A percentile compares a stretch with the other conserved stretches of the same genome.
Evolutionary conservation across 768 basidiomycete species (phyloP).

Genomic region (Plicaturopsis crispa): DNA sequence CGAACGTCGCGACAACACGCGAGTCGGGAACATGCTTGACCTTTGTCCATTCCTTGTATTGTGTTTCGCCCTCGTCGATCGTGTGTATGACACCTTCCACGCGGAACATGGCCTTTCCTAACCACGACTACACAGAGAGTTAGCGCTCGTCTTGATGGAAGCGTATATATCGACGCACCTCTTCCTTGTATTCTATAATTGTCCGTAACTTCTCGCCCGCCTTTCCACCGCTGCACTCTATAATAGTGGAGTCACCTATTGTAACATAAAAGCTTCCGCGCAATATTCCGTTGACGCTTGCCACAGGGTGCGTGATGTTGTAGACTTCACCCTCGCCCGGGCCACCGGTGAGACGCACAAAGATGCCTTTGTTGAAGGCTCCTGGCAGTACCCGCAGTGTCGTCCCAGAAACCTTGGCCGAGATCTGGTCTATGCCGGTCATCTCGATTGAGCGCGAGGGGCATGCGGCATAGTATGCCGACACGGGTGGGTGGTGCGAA

Average conservation of each 20-base stretch:
- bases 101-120: conserved; percentile 79
- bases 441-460: conserved; percentile 67
- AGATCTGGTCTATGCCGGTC: conserved; percentile 86
- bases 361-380: conserved; percentile 82
- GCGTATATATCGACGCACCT: conserved; percentile 43
- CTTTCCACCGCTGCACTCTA: conserved; percentile 72
- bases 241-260: conserved; percentile 67
- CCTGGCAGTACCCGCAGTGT: conserved; percentile 80
- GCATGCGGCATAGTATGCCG: conserved; percentile 73
- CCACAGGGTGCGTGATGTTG: conserved; percentile 84
- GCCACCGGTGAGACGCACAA: conserved; percentile 67
- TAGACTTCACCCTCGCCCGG: conserved; percentile 75
- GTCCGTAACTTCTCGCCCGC: conserved; percentile 60
- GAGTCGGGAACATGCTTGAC: conserved; percentile 86
- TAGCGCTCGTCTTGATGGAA: neutral
- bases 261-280: conserved; percentile 91
- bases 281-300: conserved; percentile 86
- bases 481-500: conserved; percentile 95
- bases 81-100: conserved; percentile 87
- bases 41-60: conserved; percentile 69
- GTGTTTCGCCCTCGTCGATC: conserved; percentile 55
- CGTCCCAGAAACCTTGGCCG: conserved; percentile 87
- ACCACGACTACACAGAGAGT: conserved; percentile 59
- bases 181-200: conserved; percentile 93
- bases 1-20: conserved; percentile 71